Percentiles rank a stretch among this genome's conserved stretches.
Evolutionary conservation across 352 stramenopile genomes (phyloP).

Genomic region (Pythium phragmitis): DNA sequence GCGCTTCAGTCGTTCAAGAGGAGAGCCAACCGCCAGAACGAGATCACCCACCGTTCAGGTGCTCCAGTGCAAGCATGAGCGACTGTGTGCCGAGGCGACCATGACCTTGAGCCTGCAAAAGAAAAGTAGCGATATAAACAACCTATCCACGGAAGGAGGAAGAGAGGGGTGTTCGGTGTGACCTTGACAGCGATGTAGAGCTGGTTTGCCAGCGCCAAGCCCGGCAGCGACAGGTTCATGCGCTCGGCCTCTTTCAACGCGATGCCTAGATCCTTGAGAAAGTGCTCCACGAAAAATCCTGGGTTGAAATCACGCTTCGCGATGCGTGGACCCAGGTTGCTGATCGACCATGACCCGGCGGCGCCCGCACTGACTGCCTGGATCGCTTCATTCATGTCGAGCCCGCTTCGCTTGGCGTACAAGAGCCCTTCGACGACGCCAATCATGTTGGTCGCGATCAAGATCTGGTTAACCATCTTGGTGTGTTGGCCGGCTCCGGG

Average conservation of each 20-base stretch:
- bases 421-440: conserved; percentile 87
- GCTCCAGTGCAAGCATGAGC: conserved; percentile 85
- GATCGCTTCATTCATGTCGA: conserved; percentile 89
- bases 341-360: conserved; percentile 88
- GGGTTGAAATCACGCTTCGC: conserved; percentile 87
- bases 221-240: conserved; percentile 87
- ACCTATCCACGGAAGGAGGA: too few relatives aligned
- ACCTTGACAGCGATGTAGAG: conserved; percentile 86
- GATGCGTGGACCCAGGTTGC: conserved; percentile 88
- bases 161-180: too few relatives aligned
- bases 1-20: background rate
- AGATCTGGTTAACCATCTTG: conserved; percentile 93
- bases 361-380: conserved; percentile 80
- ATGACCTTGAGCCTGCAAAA: conserved; percentile 72
- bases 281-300: conserved; percentile 91
- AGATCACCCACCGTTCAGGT: conserved; percentile 67
- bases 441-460: conserved; percentile 89
- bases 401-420: conserved; percentile 84
- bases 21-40: background rate
- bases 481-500: conserved; percentile 84
- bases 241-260: conserved; percentile 82
- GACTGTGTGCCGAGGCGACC: conserved; percentile 80
- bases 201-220: conserved; percentile 82
- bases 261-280: conserved; percentile 91
- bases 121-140: background rate